Evolutionary conservation across 306 rosid genomes (phyloP), one percentile per base, ranked within the genome.

Genomic region (Ormosia emarginata): DNA sequence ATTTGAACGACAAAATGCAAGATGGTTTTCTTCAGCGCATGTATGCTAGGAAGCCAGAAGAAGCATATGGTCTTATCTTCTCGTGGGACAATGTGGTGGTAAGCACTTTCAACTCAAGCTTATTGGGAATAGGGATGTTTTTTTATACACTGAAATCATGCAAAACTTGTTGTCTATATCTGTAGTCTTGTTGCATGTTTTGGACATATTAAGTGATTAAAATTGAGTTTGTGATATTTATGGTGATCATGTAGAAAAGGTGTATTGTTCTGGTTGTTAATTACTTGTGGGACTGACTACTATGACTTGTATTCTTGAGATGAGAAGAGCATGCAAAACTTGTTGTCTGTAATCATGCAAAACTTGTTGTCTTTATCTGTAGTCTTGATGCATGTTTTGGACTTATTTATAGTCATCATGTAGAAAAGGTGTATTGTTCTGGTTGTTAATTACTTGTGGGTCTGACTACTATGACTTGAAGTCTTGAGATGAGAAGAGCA

Each of bases 71-170:
- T 55, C 97, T 95, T 73, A 87, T 95, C 78, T 95, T 95, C 87
- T 92, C 98, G 52, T 95, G 97, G 89, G 99, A 95, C 79, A 93
- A 95, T 78, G 99, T 93, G 44, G 96, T 95, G 97, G 99, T 95
- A 63, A 86, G 75, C 79, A 47, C 10, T 41, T 65, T 63, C 43
- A 55, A 43, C 89, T 84, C 70, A 59, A 77, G 81, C 69, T 65
- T 79, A 14, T 46, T 0, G 24, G 24, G 41, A 37, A 37, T 37
- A 55, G 49, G 4, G 56, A 15, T 80, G 67, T 12, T 59, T 70
- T 62, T 66, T 33, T 33, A 12, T 75, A 4, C 73, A 68, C 14
- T 67, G 37, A 56, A 24, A 32, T 40, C 8, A 44, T 50, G 68
- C 70, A 24, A 8, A 79, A 79, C 41, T 81, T 57, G 43, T 50